phyloP scores from a whole-genome alignment of 2,329 filamentous ascomycete species.

The Hypoxylon sp. region DNA sequence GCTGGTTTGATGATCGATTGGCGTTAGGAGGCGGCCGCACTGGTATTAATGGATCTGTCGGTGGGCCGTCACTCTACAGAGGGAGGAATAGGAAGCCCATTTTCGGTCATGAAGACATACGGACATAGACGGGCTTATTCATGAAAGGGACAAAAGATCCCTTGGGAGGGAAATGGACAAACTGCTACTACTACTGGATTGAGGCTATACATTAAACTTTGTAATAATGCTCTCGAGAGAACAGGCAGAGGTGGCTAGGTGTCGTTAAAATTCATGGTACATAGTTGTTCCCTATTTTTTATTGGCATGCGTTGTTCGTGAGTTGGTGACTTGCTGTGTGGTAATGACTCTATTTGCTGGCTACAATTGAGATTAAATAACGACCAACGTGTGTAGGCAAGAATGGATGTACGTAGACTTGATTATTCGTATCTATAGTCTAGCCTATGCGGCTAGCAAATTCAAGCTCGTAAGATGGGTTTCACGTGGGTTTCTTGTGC shows the following conservation, averaged over 20 bases:
- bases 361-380: too few species aligned
- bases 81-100: constrained; percentile 19
- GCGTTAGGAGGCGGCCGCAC: constrained; percentile 35
- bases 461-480: background rate
- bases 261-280: constrained; percentile 40
- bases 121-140: constrained; percentile 35
- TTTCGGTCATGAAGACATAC: constrained; percentile 20
- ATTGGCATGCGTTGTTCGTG: background rate
- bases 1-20: constrained; percentile 29
- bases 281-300: constrained; percentile 31
- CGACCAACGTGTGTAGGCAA: too few species aligned
- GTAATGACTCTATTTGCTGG: background rate
- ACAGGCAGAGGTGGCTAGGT: constrained; percentile 27
- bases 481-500: background rate
- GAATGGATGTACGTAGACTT: background rate
- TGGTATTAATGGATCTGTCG: constrained; percentile 21
- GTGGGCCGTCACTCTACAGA: constrained; percentile 7
- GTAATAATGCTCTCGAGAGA: constrained; percentile 40
- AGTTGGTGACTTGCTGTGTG: background rate
- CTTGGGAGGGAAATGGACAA: constrained; percentile 23
- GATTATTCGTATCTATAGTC: too few species aligned
- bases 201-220: constrained; percentile 31
- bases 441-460: too few species aligned
- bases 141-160: constrained; percentile 36
- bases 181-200: constrained; percentile 32